Evolutionary conservation across 164 flowering plant genomes (phyloP).

Genomic region (Aristolochia fimbriata): DNA sequence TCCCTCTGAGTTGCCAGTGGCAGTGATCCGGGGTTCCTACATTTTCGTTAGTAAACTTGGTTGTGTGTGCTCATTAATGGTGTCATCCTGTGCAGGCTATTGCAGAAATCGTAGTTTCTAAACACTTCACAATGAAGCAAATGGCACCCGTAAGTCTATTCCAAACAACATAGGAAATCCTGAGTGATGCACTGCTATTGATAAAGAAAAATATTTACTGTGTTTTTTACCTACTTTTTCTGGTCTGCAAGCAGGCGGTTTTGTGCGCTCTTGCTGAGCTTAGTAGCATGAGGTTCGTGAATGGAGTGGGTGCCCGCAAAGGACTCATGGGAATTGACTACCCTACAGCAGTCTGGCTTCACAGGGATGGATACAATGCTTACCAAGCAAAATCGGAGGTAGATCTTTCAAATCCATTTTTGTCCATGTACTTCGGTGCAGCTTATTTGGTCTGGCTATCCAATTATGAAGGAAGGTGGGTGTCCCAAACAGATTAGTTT

Average conservation of each 20-base stretch:
- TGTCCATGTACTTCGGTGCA: conserved; percentile 86
- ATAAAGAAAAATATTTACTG: no score
- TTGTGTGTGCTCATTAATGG: background rate
- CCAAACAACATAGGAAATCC: background rate
- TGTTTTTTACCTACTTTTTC: background rate
- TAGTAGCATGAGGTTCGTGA: conserved; percentile 66
- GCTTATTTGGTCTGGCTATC: conserved; percentile 76
- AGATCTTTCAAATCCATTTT: conserved; percentile 67
- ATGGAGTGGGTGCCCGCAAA: conserved; percentile 44
- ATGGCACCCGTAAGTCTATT: conserved; percentile 49
- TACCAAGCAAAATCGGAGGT: conserved; percentile 51
- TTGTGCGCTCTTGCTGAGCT: conserved; percentile 78
- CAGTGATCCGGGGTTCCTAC: background rate
- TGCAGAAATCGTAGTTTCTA: conserved; percentile 62
- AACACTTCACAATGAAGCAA: conserved; percentile 45
- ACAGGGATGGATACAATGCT: conserved; percentile 67
- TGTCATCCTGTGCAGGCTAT: conserved; percentile 46
- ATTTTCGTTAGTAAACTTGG: background rate
- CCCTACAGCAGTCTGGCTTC: conserved; percentile 66
- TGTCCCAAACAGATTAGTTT: background rate
- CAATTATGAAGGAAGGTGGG: conserved; percentile 76
- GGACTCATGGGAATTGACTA: conserved; percentile 86
- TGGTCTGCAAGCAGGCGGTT: conserved; percentile 34
- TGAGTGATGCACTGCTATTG: background rate
- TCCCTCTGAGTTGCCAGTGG: background rate